Evolutionary conservation across 352 stramenopile genomes (phyloP), one percentile per base, ranked within the genome.

Genomic region (Phytophthora vignae): DNA sequence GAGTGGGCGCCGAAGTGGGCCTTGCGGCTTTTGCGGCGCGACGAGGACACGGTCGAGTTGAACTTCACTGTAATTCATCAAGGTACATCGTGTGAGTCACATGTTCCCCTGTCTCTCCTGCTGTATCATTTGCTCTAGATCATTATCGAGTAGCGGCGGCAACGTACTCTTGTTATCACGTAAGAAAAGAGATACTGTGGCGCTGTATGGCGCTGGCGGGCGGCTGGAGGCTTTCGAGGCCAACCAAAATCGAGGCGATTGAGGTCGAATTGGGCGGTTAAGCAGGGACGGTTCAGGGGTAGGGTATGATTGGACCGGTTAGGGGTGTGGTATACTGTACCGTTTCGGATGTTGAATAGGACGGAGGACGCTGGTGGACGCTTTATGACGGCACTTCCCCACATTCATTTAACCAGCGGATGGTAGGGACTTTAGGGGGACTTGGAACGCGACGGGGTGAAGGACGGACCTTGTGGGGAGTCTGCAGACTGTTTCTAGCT

Each of bases 1-100:
- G 97, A 99, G 85, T 99, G 96, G 64, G 98, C 94, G 71, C 88
- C 87, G 86, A 99, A 99, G 90, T 99, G 98, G 66, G 98, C 98
- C 97, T 99, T 99, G 74, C 98, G 97, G 80, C 79, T 93, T 95
- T 99, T 99, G 71, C 98, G 95, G 79, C 98, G 96, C 78, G 94
- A 99, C 72, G 93, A 98, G 72, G 93, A 95, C 57, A 97, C 91
- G 74, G 95, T 96, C 76, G 91, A 92, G 88, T 97, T 98, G 85
- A 97, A 97, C 83, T 98, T 98, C 91, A 96, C 87, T 95, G 76
- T 76, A 60, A 55, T 33, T 52, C 50, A 59, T 25, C 19, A 54
- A 12, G 27, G 27, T 33, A 58, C 29, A 72, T 22, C 0, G 42
- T 19, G 38, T 46, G 3, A 46, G 38, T 8, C 31, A 38, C 1